These are phyloP conservation scores for Boletus sensibilis DNA, from an alignment of 768 basidiomycete species.

Conservation along the genomic window DNA sequence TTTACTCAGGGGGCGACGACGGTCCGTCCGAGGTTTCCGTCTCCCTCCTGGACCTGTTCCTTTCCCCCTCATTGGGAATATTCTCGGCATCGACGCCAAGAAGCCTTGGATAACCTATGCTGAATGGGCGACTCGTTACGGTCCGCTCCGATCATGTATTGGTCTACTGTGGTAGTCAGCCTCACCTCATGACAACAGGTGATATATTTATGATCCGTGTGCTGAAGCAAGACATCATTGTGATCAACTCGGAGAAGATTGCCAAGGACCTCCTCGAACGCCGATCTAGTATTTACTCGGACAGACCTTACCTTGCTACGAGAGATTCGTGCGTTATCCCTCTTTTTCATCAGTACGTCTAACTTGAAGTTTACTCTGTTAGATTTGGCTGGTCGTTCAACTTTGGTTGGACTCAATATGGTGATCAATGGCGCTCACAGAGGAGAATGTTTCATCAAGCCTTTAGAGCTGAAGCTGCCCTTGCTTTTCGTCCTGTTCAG, in stretches of 20 bases:
- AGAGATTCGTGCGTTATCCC: conserved; percentile 11
- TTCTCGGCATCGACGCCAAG: conserved; percentile 15
- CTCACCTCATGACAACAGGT: conserved; percentile 7
- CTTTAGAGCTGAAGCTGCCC: conserved; percentile 18
- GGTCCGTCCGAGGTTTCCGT: neutral
- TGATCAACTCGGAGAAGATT: conserved; percentile 26
- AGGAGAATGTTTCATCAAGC: conserved; percentile 24
- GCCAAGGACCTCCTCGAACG: conserved; percentile 31
- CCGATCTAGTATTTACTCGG: conserved; percentile 29
- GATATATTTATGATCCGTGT: conserved; percentile 22
- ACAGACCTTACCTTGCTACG: conserved; percentile 20
- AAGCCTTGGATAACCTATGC: conserved; percentile 23
- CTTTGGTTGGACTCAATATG: conserved; percentile 18
- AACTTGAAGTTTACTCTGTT: neutral
- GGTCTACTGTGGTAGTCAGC: neutral
- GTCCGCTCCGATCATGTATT: neutral
- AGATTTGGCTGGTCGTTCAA: conserved; percentile 26
- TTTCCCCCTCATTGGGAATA: conserved; percentile 19
- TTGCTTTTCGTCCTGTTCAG: conserved; percentile 16
- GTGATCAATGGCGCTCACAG: conserved; percentile 25
- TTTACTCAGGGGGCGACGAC: conserved; percentile 4
- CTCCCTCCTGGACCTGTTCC: conserved; percentile 19
- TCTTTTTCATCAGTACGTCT: neutral
- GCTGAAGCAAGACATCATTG: conserved; percentile 22
- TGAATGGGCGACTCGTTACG: conserved; percentile 18